Conservation (phyloP, 192 early-diverging fungal genomes). For the Nowakowskiella sp. region DNA sequence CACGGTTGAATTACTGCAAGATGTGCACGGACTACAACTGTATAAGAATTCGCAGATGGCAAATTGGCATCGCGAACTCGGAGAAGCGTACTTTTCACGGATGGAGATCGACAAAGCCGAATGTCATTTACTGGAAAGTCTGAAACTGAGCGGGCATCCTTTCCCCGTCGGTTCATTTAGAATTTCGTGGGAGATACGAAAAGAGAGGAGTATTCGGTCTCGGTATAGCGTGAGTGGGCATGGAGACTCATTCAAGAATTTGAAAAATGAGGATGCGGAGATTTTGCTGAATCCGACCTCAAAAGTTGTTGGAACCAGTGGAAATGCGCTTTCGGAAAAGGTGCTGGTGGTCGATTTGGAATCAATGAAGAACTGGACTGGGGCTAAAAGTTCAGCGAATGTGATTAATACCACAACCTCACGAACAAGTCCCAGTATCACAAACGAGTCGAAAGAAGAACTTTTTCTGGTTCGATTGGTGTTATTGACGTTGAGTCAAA, state of each 20-base stretch:
- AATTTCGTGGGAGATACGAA: constrained; percentile 21
- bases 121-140: constrained; percentile 20
- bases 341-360: not conserved
- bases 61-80: constrained; percentile 40
- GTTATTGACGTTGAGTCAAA: constrained; percentile 22
- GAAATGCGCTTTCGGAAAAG: constrained; percentile 8
- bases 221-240: constrained; percentile 4
- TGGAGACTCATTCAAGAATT: constrained; percentile 18
- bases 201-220: constrained; percentile 6
- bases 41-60: constrained; percentile 20
- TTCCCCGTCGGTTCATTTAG: constrained; percentile 19
- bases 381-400: not conserved
- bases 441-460: no score
- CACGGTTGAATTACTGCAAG: constrained; percentile 7
- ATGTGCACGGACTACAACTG: constrained; percentile 2
- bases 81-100: constrained; percentile 31
- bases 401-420: no score
- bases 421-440: no score
- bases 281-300: constrained; percentile 2
- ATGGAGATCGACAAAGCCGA: constrained; percentile 25
- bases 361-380: not conserved
- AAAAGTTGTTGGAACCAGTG: not conserved
- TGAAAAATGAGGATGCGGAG: constrained; percentile 5
- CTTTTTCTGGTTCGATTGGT: constrained; percentile 20
- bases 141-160: constrained; percentile 23